Evolutionary conservation across 331 rosid species (phyloP), one percentile per base, ranked within the genome.

Genomic region (Arachis monticola): DNA sequence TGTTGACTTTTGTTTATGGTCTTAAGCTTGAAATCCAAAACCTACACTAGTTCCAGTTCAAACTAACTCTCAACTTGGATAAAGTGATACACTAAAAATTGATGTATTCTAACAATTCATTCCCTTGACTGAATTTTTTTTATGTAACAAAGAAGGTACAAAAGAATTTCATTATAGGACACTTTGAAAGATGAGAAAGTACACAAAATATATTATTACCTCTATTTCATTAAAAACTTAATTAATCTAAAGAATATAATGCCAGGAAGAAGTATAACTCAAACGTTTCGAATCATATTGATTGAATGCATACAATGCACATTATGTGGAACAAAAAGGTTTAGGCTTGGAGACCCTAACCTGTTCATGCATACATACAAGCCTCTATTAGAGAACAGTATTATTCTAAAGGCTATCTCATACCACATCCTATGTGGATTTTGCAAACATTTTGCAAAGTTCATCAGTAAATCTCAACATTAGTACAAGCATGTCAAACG

Each of bases 391-490:
- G 65, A 76, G 56, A 68, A 42, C 56, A 73, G 11, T 73, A 58
- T 58, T 72, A 79, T 75, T 81, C 65, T 67, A 52, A 48, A 62
- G 73, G 65, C 76, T 73, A 76, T 67, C 60, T 48, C 69, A 70
- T 17, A 17, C 87, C 84, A 90, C 78, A 92, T 90, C 77, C 95
- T 85, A 80, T 69, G 48, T 70, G 89, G 77, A 78, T 53, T 83
- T 67, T 84, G 96, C 84, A 92, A 80, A 61, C 79, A 17, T 17
- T 17, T 17, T 17, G 22, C 22, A 17, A 17, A 17, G 22, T 17
- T 17, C 22, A 17, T 17, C 22, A 17, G 22, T 17, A 17, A 17
- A 17, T 17, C 22, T 17, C 22, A 17, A 17, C 22, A 17, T 17
- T 17, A 17, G 22, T 17, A 17, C 22, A 17, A 17, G 22, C 22